A percentile compares a stretch with the other conserved stretches of the same genome.
Evolutionary conservation across 371 early-diverging fungal species (phyloP).

Genomic region (Actinomucor elegans): DNA sequence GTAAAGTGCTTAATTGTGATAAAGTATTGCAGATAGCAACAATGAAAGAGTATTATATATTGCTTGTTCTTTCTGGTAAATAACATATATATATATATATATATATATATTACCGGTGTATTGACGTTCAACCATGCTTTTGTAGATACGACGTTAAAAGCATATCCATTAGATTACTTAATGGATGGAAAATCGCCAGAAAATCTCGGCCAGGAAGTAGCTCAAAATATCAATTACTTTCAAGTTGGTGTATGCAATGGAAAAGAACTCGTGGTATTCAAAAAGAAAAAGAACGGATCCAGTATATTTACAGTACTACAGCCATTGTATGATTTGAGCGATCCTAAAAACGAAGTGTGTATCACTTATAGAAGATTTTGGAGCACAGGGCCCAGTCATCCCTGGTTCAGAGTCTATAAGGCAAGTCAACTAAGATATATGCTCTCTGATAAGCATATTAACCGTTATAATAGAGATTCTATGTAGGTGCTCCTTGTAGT

Average conservation of each 20-base stretch:
- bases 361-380: too few relatives aligned
- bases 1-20: conserved; percentile 5
- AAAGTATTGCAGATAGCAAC: conserved; percentile 21
- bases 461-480: conserved; percentile 80
- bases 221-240: conserved; percentile 69
- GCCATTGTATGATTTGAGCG: conserved; percentile 40
- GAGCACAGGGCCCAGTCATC: conserved; percentile 34
- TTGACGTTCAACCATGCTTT: too few relatives aligned
- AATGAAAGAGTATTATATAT: conserved; percentile 19
- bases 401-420: conserved; percentile 43
- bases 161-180: conserved; percentile 57
- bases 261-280: conserved; percentile 55
- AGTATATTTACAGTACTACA: conserved; percentile 36
- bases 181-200: conserved; percentile 24
- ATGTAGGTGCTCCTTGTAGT: conserved; percentile 77
- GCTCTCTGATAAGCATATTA: too few relatives aligned
- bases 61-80: conserved; percentile 26
- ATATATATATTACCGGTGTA: too few relatives aligned
- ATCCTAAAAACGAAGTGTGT: conserved; percentile 34
- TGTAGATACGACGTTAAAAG: conserved; percentile 56
- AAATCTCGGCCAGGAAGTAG: conserved; percentile 51
- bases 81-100: too few relatives aligned
- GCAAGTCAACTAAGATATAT: not conserved
- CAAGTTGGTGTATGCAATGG: conserved; percentile 64
- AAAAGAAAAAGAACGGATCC: conserved; percentile 53